A percentile compares a stretch with the other conserved stretches of the same genome.
phyloP scores from a whole-genome alignment of 2,329 filamentous ascomycete genomes.

The Berkeleyomyces rouxiae region DNA sequence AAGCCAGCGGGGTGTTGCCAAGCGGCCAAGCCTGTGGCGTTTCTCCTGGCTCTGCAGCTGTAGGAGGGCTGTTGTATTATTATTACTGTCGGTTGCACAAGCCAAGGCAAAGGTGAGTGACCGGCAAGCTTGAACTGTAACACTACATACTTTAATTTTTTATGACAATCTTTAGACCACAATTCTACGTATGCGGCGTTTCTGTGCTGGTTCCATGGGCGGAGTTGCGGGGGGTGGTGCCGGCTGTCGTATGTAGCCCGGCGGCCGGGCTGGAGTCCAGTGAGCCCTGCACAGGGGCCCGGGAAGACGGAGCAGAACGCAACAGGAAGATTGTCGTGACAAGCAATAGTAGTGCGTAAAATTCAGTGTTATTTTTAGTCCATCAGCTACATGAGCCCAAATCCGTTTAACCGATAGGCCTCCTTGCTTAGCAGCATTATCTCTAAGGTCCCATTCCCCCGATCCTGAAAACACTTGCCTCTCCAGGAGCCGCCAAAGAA shows the following conservation, averaged over 20 bases:
- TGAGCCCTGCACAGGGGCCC: too few species aligned
- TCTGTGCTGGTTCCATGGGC: background rate
- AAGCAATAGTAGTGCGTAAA: too few species aligned
- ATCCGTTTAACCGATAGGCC: background rate
- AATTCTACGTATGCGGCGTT: background rate
- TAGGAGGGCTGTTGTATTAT: background rate
- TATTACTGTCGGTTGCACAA: background rate
- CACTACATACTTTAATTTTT: background rate
- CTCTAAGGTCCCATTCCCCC: background rate
- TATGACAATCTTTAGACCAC: background rate
- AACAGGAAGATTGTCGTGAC: too few species aligned
- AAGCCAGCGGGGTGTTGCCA: background rate
- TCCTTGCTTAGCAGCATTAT: background rate
- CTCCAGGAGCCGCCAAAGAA: background rate
- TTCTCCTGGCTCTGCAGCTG: background rate
- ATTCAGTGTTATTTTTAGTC: too few species aligned
- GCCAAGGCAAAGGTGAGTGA: background rate
- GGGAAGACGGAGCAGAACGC: too few species aligned
- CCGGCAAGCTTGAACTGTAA: background rate
- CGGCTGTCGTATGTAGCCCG: background rate
- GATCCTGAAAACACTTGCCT: background rate
- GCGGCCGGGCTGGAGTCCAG: too few species aligned
- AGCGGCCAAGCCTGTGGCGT: background rate
- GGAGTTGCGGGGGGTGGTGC: background rate
- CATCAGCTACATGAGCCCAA: too few species aligned